Conservation (phyloP, 2,329 filamentous ascomycete genomes). For the Cordyceps militaris region DNA sequence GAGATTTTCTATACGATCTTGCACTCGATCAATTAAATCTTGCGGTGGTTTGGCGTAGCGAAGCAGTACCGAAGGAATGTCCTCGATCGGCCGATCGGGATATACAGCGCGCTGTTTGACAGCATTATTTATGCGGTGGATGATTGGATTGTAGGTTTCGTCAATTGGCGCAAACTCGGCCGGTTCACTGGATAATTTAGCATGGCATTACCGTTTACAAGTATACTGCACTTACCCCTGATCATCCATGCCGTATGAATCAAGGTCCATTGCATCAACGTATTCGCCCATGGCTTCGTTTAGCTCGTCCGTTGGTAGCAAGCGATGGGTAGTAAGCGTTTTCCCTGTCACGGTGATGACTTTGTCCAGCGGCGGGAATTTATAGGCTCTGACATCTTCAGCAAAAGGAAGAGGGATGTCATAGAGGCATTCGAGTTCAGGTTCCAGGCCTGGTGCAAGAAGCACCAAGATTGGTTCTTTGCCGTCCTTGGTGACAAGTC, state of each 20-base stretch:
- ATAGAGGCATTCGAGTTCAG: constrained; percentile 75
- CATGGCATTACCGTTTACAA: too few relatives aligned
- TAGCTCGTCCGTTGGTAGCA: constrained; percentile 70
- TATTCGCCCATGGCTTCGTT: constrained; percentile 80
- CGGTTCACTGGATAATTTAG: constrained; percentile 30
- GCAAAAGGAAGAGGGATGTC: constrained; percentile 89
- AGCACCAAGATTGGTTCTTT: constrained; percentile 72
- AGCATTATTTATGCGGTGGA: constrained; percentile 86
- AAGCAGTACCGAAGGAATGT: constrained; percentile 56
- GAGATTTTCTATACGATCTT: constrained; percentile 53
- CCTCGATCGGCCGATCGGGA: constrained; percentile 56
- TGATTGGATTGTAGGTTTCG: constrained; percentile 72
- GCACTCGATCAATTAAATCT: constrained; percentile 53
- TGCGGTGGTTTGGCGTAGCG: constrained; percentile 68
- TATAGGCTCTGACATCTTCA: constrained; percentile 85
- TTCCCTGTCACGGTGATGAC: constrained; percentile 84
- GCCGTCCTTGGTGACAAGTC: constrained; percentile 76
- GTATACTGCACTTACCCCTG: constrained; percentile 49
- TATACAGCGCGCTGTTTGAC: constrained; percentile 76
- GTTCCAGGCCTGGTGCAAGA: constrained; percentile 72
- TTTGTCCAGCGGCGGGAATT: constrained; percentile 82
- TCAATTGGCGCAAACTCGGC: constrained; percentile 70
- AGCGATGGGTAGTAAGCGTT: constrained; percentile 70
- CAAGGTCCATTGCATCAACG: constrained; percentile 88
- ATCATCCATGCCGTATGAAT: constrained; percentile 62